Conservation (phyloP, 768 basidiomycete species). For the Scleroderma citrinum region DNA sequence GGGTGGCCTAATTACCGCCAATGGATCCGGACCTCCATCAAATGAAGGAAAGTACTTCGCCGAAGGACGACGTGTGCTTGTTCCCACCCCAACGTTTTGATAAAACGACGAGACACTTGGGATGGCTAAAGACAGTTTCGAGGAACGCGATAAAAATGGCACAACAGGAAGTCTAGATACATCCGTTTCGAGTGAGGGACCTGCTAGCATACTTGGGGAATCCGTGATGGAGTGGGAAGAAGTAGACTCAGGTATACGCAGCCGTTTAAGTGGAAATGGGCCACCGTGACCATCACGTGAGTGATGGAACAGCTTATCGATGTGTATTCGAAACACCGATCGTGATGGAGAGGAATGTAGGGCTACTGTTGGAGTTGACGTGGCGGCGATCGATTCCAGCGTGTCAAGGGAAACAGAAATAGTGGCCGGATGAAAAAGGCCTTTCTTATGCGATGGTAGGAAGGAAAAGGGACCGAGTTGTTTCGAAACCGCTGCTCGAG, state of each 20-base stretch:
- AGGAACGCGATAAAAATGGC: background rate
- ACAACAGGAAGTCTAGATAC: background rate
- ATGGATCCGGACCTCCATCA: conserved; percentile 12
- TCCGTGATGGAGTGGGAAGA: too few species aligned
- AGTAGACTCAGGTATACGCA: background rate
- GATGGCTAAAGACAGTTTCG: background rate
- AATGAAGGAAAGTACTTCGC: conserved; percentile 14
- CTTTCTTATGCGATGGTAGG: conserved; percentile 19
- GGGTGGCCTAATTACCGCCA: conserved; percentile 23
- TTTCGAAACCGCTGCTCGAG: conserved; percentile 11
- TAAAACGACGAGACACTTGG: conserved; percentile 17
- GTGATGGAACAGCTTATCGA: conserved; percentile 11
- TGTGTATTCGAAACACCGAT: conserved; percentile 25
- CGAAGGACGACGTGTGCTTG: conserved; percentile 1
- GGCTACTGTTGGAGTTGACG: conserved; percentile 10
- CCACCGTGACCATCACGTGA: background rate
- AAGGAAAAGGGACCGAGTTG: conserved; percentile 20
- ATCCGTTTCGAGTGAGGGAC: too few species aligned
- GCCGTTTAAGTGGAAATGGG: background rate
- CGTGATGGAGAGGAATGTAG: conserved; percentile 22
- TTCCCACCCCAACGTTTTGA: background rate
- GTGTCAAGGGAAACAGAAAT: conserved; percentile 31
- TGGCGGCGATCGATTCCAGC: conserved; percentile 18
- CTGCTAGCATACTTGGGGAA: too few species aligned
- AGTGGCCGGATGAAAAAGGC: conserved; percentile 40